Evolutionary conservation across 2,329 filamentous ascomycete genomes (phyloP).

Genomic region (Venturia nashicola): DNA sequence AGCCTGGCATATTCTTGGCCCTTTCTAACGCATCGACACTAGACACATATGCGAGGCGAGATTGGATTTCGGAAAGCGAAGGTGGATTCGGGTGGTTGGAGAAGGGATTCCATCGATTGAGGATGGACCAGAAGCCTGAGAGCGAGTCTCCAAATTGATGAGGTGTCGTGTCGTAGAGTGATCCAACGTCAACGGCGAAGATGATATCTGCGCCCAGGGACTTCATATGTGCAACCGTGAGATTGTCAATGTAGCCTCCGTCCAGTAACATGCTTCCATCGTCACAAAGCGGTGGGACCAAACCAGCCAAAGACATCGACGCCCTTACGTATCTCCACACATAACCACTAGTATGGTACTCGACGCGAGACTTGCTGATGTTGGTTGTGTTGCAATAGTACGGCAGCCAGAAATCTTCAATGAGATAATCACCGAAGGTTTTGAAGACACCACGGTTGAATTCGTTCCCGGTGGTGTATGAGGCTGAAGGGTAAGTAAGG

Average conservation of each 20-base stretch:
- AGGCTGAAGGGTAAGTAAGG: constrained; percentile 88
- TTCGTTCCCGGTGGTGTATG: constrained; percentile 95
- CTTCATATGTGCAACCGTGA: constrained; percentile 97
- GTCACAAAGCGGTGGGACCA: constrained; percentile 88
- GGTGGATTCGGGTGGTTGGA: constrained; percentile 81
- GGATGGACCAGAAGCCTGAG: constrained; percentile 85
- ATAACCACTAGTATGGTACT: constrained; percentile 93
- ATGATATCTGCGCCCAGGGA: constrained; percentile 84
- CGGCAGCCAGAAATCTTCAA: constrained; percentile 97
- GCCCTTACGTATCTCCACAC: constrained; percentile 95
- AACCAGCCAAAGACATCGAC: constrained; percentile 88
- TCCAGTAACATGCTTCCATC: constrained; percentile 95
- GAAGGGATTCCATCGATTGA: constrained; percentile 97
- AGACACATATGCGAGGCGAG: constrained; percentile 83
- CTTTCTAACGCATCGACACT: constrained; percentile 89
- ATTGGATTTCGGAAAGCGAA: constrained; percentile 91
- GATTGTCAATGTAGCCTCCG: constrained; percentile 92
- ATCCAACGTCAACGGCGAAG: constrained; percentile 90
- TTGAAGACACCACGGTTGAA: constrained; percentile 99
- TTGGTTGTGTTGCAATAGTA: constrained; percentile 99
- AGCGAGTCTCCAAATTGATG: constrained; percentile 90
- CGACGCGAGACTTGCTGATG: constrained; percentile 82
- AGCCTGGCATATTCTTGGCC: constrained; percentile 81
- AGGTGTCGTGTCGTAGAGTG: constrained; percentile 80
- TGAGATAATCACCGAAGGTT: constrained; percentile 90